Percentiles rank a stretch among this genome's conserved stretches.
These are phyloP conservation scores for Saccharomycopsis crataegensis DNA, from an alignment of 1,139 yeast species.

Conservation along the genomic window DNA sequence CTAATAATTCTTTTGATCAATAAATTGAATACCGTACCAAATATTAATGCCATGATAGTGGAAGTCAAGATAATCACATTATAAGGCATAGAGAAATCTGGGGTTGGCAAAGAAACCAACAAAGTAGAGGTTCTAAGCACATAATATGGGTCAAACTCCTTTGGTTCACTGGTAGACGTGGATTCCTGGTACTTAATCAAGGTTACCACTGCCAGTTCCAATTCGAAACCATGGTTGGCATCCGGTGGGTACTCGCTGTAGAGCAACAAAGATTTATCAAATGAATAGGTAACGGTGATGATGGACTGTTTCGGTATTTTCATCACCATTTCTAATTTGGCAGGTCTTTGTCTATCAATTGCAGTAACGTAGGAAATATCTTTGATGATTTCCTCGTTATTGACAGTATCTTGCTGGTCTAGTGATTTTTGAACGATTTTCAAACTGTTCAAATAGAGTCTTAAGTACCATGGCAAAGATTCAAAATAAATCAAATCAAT, in stretches of 20 bases:
- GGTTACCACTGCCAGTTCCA: slow-evolving; percentile 80
- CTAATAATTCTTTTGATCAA: slow-evolving; percentile 70
- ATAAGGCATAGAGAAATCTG: slow-evolving; percentile 98
- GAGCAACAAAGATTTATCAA: slow-evolving; percentile 78
- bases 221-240: slow-evolving; percentile 95
- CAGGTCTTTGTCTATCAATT: slow-evolving; percentile 70
- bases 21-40: slow-evolving; percentile 80
- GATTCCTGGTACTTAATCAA: slow-evolving; percentile 28
- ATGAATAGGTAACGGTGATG: slow-evolving; percentile 62
- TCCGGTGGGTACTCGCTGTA: slow-evolving; percentile 97
- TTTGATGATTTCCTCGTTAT: slow-evolving; percentile 34
- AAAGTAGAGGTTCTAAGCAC: slow-evolving; percentile 78
- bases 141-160: slow-evolving; percentile 30
- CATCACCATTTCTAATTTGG: slow-evolving; percentile 69
- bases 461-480: slow-evolving; percentile 89
- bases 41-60: slow-evolving; percentile 85
- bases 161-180: slow-evolving; percentile 24
- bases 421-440: slow-evolving; percentile 26
- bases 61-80: slow-evolving; percentile 93
- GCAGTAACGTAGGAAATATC: slow-evolving; percentile 68
- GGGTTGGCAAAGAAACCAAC: slow-evolving; percentile 83
- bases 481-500: slow-evolving; percentile 63
- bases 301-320: slow-evolving; percentile 57
- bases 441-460: slow-evolving; percentile 71
- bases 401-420: not conserved